Evolutionary conservation across 306 rosid genomes (phyloP).

Genomic region (Begonia peltatifolia): DNA sequence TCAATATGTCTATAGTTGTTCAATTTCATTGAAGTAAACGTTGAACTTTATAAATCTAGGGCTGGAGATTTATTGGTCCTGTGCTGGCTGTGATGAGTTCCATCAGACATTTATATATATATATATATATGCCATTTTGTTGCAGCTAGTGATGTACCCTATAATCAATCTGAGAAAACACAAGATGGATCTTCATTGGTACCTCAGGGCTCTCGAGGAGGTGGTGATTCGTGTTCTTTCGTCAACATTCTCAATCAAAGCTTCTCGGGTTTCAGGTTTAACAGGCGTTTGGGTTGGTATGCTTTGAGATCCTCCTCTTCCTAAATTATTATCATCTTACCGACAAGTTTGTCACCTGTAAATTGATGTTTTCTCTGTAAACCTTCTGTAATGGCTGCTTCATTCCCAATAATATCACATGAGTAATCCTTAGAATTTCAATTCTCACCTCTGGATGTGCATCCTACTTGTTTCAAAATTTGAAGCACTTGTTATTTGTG

Average conservation of each 20-base stretch:
- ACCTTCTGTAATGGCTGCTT: too few relatives aligned
- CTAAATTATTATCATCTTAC: too few relatives aligned
- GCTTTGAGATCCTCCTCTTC: slow-evolving; percentile 4
- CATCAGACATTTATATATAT: background rate
- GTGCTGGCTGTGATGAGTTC: background rate
- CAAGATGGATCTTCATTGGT: slow-evolving; percentile 82
- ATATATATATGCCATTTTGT: slow-evolving; percentile 7
- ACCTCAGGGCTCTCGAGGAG: slow-evolving; percentile 81
- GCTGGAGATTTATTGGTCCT: background rate
- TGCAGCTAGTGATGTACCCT: slow-evolving; percentile 79
- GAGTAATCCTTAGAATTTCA: too few relatives aligned
- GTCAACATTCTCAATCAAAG: slow-evolving; percentile 56
- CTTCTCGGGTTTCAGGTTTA: slow-evolving; percentile 54
- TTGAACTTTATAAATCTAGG: background rate
- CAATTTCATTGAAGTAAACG: too few relatives aligned
- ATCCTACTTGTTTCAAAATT: too few relatives aligned
- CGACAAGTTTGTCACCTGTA: too few relatives aligned
- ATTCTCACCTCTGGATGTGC: too few relatives aligned
- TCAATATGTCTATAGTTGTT: too few relatives aligned
- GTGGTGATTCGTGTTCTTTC: slow-evolving; percentile 61
- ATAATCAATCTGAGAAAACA: slow-evolving; percentile 73
- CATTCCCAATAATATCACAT: too few relatives aligned
- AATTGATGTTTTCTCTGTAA: too few relatives aligned
- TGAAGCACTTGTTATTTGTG: too few relatives aligned
- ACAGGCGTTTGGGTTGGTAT: slow-evolving; percentile 93